Evolutionary conservation across 306 rosid species (phyloP), one percentile per base, ranked within the genome.

Genomic region (Abrus pulchellus): DNA sequence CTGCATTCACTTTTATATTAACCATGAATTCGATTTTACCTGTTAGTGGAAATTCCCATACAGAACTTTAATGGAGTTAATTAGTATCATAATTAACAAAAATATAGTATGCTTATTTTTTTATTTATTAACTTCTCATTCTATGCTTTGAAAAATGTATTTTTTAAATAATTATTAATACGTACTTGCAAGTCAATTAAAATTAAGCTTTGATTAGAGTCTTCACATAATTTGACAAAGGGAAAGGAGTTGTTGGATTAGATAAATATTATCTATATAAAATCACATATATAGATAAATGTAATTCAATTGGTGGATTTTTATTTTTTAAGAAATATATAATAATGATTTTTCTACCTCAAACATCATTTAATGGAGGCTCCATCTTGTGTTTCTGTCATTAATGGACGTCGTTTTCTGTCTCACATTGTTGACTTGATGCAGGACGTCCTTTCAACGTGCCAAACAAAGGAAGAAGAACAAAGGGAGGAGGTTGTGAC

Each of bases 401-500:
- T 43, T 5, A 34, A 29, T 76, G 68, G 62, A 49, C 34, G 14
- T 82, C 0, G 0, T 32, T 79, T 82, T 79, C 6, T n/a, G 2
- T 44, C 55, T 53, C 41, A 40, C 59, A 33, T 75, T 54, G 9
- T 63, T 74, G 69, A 50, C 30, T 36, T 76, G 3, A 61, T 76
- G 83, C 48, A 86, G 89, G 6, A 78, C 85, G 29, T 86, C 89
- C 54, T 86, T 83, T 68, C 27, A 80, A 45, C 87, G 87, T 10
- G 8, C 41, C 66, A 52, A 2, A 59, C 0, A 64, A 43, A 65
- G 41, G 44, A 72, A 45, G 70, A 20, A 55, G 47, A 45, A 36
- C 9, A 71, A 36, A 33, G 83, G 75, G 62, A 57, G 50, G 71
- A 57, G 50, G 71, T 83, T 43, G 75, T 44, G 67, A 13, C 44